These are phyloP conservation scores for Xylariaceae sp. DNA, from an alignment of 2,329 filamentous ascomycete genomes.

Conservation along the genomic window DNA sequence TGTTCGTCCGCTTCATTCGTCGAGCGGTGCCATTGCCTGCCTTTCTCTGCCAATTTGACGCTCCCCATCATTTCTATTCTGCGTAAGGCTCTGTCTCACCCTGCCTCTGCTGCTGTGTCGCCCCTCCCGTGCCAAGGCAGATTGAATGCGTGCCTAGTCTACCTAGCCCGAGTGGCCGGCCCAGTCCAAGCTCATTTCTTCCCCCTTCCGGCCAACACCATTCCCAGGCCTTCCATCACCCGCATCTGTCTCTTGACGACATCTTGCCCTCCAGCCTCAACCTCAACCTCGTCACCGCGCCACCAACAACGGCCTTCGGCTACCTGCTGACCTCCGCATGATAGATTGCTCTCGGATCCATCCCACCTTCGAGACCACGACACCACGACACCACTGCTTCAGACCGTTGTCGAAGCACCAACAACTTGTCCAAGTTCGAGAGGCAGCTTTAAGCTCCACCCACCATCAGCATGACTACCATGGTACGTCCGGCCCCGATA, in stretches of 20 bases:
- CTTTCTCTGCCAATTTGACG: background rate
- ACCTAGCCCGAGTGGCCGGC: background rate
- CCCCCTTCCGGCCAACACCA: background rate
- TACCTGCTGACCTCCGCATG: no score
- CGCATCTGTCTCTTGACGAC: no score
- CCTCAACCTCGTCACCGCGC: no score
- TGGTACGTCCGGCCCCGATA: slow-evolving; percentile 24
- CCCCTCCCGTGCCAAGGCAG: background rate
- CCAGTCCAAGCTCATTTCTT: background rate
- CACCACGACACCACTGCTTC: background rate
- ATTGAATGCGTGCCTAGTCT: background rate
- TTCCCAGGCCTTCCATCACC: background rate
- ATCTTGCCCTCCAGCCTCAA: no score
- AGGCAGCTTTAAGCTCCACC: slow-evolving; percentile 17
- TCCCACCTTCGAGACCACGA: background rate
- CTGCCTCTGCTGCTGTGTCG: background rate
- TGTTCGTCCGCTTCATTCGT: slow-evolving; percentile 7
- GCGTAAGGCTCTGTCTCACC: slow-evolving; percentile 6
- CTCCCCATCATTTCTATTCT: background rate
- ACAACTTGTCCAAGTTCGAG: no score
- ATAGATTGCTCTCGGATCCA: no score
- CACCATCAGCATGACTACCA: slow-evolving; percentile 32
- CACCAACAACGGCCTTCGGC: no score
- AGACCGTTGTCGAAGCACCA: background rate
- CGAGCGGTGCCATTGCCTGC: slow-evolving; percentile 5